Conservation (phyloP, 805 yeast species). For the Suhomyces pyralidae region DNA sequence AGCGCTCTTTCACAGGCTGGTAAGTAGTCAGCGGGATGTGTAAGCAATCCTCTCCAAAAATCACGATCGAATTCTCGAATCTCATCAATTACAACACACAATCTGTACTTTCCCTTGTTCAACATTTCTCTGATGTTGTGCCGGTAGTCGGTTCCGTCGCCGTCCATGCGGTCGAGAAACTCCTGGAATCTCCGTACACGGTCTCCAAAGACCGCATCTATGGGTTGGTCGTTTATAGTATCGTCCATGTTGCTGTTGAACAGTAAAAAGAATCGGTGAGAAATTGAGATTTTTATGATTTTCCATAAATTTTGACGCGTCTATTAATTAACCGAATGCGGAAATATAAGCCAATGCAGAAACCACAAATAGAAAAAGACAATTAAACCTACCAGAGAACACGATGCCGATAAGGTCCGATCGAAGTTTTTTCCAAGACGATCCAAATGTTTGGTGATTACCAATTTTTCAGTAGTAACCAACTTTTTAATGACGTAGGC, state of each 20-base stretch:
- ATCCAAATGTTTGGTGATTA: no score
- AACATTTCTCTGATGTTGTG: constrained; percentile 73
- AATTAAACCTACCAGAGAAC: no score
- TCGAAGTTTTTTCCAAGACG: no score
- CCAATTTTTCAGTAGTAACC: no score
- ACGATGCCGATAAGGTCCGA: no score
- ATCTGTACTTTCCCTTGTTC: constrained; percentile 59
- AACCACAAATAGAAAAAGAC: no score
- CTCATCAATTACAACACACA: constrained; percentile 80
- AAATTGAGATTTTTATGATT: neutral
- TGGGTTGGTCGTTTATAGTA: constrained; percentile 27
- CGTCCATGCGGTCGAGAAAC: constrained; percentile 58
- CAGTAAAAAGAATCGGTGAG: neutral
- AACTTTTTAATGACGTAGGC: no score
- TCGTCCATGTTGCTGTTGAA: constrained; percentile 18
- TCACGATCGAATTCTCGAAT: constrained; percentile 76
- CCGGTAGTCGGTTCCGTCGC: constrained; percentile 59
- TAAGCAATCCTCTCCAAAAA: constrained; percentile 73
- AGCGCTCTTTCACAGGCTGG: constrained; percentile 90
- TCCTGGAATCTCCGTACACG: constrained; percentile 87
- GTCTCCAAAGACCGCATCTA: constrained; percentile 62
- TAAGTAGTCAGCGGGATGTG: constrained; percentile 75
- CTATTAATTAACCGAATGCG: constrained; percentile 24
- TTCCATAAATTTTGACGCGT: constrained; percentile 20
- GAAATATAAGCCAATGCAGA: constrained; percentile 7